Evolutionary conservation across 108 stramenopile genomes (phyloP), one percentile per base, ranked within the genome.

Genomic region (Epithemia pelagica): DNA sequence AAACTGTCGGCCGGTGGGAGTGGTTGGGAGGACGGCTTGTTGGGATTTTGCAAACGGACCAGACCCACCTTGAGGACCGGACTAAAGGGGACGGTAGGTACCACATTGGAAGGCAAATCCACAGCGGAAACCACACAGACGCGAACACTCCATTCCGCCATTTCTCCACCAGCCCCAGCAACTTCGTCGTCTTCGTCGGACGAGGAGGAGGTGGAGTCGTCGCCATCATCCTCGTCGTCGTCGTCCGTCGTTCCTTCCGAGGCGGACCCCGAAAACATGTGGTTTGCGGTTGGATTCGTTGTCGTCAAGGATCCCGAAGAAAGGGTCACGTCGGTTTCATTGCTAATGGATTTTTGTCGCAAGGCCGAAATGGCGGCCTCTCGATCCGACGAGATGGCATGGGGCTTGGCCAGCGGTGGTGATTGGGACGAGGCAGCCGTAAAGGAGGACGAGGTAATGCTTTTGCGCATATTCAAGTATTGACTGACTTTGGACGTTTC

Each of bases 51-150:
- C 22, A 78, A 53, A 0, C 32, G 18, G 0, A 86, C 78, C 59
- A 89, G 70, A 0, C 91, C 88, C 37, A 88, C 61, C 51, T 87
- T 82, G 51, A 92, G 66, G 29, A 87, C 81, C 0, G 91, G 91
- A 65, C 86, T 89, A 0, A 92, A 73, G 0, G 91, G 91, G 18
- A 82, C 72, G 54, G 73, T 82, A 20, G 88, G 83, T 26, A 79
- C 71, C 26, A 92, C 71, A 52, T 74, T 74, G 15, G 75, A 65
- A 1, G 91, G 91, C 32, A 92, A 65, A 66, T 92, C 88, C 32
- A 82, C 82, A 0, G 85, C 88, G 21, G 82, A 82, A 52, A 89
- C 59, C 10, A 92, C 70, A 37, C 78, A 75, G 18, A 89, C 72
- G 18, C 77, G 82, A 30, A 92, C 69, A 53, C 77, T 84, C 82